Evolutionary conservation across 768 basidiomycete genomes (phyloP).

Genomic region (Lactarius psammicola): DNA sequence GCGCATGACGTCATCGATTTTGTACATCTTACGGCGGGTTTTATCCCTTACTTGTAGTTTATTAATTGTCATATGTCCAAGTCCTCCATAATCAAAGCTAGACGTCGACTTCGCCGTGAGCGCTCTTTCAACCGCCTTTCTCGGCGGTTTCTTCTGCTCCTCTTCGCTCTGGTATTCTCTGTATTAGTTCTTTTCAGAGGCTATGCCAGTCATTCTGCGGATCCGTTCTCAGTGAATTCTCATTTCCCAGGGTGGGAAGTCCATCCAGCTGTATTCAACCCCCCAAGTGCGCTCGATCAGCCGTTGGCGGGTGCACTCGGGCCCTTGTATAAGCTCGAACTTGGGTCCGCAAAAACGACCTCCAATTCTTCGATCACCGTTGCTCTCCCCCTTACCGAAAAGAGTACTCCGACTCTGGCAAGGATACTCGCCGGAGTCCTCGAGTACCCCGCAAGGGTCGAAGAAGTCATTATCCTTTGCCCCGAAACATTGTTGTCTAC

Average conservation of each 20-base stretch:
- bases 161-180: constrained; percentile 4
- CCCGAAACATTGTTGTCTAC: constrained; percentile 23
- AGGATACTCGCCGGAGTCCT: constrained; percentile 9
- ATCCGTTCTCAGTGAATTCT: constrained; percentile 4
- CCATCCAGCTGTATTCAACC: constrained; percentile 2
- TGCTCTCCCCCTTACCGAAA: constrained; percentile 16
- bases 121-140: background rate
- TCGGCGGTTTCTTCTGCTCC: background rate
- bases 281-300: background rate
- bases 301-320: background rate
- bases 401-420: constrained; percentile 1
- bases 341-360: constrained; percentile 14
- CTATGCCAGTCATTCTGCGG: background rate
- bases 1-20: background rate
- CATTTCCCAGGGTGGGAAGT: constrained; percentile 18
- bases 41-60: too few relatives aligned
- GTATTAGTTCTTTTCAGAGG: background rate
- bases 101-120: constrained; percentile 5
- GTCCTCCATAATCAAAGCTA: constrained; percentile 7
- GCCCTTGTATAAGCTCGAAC: constrained; percentile 26
- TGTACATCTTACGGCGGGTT: background rate
- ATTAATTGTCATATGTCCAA: constrained; percentile 7
- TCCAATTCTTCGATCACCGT: constrained; percentile 18
- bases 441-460: constrained; percentile 6
- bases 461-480: constrained; percentile 25